Base-by-base conservation (phyloP, 768 basidiomycete genomes). In the Phaeotremella fagi region DNA sequence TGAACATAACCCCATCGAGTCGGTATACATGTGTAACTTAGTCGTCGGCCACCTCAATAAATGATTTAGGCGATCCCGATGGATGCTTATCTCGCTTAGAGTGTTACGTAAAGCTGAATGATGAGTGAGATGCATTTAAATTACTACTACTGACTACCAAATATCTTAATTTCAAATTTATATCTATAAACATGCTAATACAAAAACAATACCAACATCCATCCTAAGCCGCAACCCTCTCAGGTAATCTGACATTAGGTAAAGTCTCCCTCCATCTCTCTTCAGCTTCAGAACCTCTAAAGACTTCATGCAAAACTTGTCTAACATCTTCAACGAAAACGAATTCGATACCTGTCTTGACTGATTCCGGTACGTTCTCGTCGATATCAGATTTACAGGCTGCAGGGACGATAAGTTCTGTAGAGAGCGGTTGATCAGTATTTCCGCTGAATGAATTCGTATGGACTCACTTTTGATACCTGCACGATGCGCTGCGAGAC, bases 361-460 rank as follows among this genome's bases (percentile, higher is more conserved):
- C 92, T 65, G 90, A 91, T 63, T 85, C 85, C 0, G 90, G 91
- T 0, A 98, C 94, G 70, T 98, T 98, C 79, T 91, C 90, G 76
- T 97, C 90, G 27, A 99, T 92, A 67, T 98, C 94, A 0, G 88
- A 85, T 23, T 85, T 83, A 73, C 94, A 94, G 2, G 87, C 92
- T 12, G 59, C 55, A 4, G 75, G 75, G n/a, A 76, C 69, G 31
- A 76, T 69, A 24, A 76, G 67, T 58, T 75, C 73, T 75, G 59
- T n/a, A n/a, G n/a, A n/a, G n/a, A n/a, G 25, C 4, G 22, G 38
- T 11, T 29, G 29, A 55, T 33, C 55, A 46, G 45, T 50, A 22
- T 2, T 37, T 12, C 22, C 38, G 63, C 90, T 87, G 0, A 9
- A 14, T 38, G 26, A 25, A 3, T 20, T 14, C 20, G 4, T 20